Evolutionary conservation across 2,329 filamentous ascomycete genomes (phyloP).

Genomic region (Akanthomyces dipterigenus): DNA sequence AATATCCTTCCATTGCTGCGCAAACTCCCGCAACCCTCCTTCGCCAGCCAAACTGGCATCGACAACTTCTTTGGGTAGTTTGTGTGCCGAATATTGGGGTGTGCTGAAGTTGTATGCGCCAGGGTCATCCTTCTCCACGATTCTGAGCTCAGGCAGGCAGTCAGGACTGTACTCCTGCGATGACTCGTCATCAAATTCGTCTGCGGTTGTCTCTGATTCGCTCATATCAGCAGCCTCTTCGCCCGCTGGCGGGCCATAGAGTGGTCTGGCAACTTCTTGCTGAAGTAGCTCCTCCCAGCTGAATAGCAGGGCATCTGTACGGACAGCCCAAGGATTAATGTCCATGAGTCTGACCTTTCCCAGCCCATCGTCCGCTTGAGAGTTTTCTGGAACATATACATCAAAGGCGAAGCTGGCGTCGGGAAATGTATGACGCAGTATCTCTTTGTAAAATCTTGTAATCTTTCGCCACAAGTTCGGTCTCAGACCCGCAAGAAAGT

Average conservation of each 20-base stretch:
- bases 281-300: conserved; percentile 82
- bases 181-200: conserved; percentile 31
- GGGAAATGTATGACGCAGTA: conserved; percentile 69
- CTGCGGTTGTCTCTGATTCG: conserved; percentile 30
- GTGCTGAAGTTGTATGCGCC: conserved; percentile 82
- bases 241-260: conserved; percentile 40
- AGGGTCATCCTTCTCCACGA: conserved; percentile 78
- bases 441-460: conserved; percentile 67
- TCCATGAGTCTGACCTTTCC: conserved; percentile 81
- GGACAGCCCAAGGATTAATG: conserved; percentile 87
- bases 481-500: conserved; percentile 63
- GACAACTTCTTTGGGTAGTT: conserved; percentile 88
- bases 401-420: conserved; percentile 85
- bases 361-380: conserved; percentile 49
- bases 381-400: conserved; percentile 75
- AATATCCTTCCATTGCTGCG: conserved; percentile 64
- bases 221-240: conserved; percentile 27
- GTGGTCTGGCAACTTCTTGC: conserved; percentile 54
- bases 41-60: conserved; percentile 61
- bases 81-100: conserved; percentile 89
- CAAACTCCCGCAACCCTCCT: conserved; percentile 75
- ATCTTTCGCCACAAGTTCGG: conserved; percentile 62
- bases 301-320: conserved; percentile 85
- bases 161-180: conserved; percentile 47
- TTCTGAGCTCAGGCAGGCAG: conserved; percentile 68